Evolutionary conservation across 1,139 yeast genomes (phyloP), one percentile per base, ranked within the genome.

Genomic region (Pichia sp.): DNA sequence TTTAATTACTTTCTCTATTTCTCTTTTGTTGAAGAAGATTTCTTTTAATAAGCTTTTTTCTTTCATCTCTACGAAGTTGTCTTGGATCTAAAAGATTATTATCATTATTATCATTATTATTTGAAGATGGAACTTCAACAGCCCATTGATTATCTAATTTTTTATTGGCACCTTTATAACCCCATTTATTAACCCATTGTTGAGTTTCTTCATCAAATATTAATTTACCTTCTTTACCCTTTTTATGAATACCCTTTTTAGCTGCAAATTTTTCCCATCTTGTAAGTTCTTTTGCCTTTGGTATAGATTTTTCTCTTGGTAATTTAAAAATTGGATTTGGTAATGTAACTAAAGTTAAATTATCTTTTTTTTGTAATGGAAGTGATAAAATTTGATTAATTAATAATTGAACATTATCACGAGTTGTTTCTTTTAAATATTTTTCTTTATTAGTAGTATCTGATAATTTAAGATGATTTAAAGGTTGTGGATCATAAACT

Each of bases 181-280:
- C 99, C 98, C 98, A 94, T 69, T 89, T 90, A 60, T 95, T 94
- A 53, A 85, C 96, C 98, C 98, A 94, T 68, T 89, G 90, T 46
- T 92, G 92, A 32, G 78, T 71, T 42, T 78, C 94, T 68, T 94
- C 97, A 66, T 92, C 96, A 61, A 72, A 94, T 2, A 87, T 90
- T 79, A 84, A 74, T 71, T 88, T 92, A 45, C 96, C 97, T 37
- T 87, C 85, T 68, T 83, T 89, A 56, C 87, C 86, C 74, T 87
- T 89, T 68, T 95, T 78, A 69, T 85, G 76, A 66, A 94, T 94
- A 59, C 97, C 97, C 73, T 94, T 94, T 75, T 81, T 86, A 51
- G 86, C 85, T 54, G 99, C 99, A 73, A 94, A 94, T 65, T 78
- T 78, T 71, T 94, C 96, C 99, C 99, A 94, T 71, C 84, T 89